These are phyloP conservation scores for Passalora sequoiae DNA, from an alignment of 2,329 filamentous ascomycete species.

Conservation along the genomic window DNA sequence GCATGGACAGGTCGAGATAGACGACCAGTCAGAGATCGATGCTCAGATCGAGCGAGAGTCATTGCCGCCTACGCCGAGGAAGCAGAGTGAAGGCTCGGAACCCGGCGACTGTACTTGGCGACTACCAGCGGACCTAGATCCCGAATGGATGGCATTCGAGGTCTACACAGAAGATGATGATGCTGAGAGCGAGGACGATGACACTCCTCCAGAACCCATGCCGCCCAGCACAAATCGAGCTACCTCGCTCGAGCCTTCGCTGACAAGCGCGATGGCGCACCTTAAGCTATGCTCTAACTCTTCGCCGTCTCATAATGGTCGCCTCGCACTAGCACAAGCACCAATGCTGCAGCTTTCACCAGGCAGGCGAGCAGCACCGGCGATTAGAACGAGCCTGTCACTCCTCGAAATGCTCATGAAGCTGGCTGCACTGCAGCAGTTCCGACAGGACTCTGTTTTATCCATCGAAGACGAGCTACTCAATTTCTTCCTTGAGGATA, in stretches of 20 bases:
- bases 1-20: conserved; percentile 19
- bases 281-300: conserved; percentile 38
- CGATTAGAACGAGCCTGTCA: conserved; percentile 65
- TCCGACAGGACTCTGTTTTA: conserved; percentile 84
- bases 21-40: conserved; percentile 44
- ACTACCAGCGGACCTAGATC: conserved; percentile 60
- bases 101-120: conserved; percentile 6
- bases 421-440: conserved; percentile 81
- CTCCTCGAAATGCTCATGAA: conserved; percentile 85
- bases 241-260: conserved; percentile 38
- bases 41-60: conserved; percentile 44
- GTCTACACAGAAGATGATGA: conserved; percentile 64
- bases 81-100: background rate
- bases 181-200: conserved; percentile 46
- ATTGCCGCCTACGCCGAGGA: conserved; percentile 18
- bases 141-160: conserved; percentile 88
- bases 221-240: conserved; percentile 18
- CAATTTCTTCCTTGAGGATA: conserved; percentile 76
- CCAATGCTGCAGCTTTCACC: conserved; percentile 32
- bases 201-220: conserved; percentile 4
- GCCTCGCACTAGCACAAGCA: conserved; percentile 8
- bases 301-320: conserved; percentile 8
- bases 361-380: conserved; percentile 14
- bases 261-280: conserved; percentile 43
- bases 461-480: conserved; percentile 83